phyloP scores from a whole-genome alignment of 768 basidiomycete genomes.

The Crepidotus variabilis region DNA sequence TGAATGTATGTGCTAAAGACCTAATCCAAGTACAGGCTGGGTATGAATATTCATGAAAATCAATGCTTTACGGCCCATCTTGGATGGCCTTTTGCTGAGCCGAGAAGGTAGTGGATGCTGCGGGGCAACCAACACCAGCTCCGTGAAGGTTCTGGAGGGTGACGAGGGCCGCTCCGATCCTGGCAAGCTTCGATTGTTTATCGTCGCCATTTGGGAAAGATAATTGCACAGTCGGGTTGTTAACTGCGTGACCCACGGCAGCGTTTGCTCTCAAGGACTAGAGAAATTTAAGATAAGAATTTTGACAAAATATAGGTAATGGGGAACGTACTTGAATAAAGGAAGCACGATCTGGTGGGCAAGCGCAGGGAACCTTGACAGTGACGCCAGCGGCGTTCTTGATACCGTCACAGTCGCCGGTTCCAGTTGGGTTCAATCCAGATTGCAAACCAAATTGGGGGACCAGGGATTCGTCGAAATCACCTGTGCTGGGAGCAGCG shows the following conservation, averaged over 20 bases:
- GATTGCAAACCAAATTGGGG: conserved; percentile 57
- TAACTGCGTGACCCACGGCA: conserved; percentile 56
- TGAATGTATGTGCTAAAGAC: background rate
- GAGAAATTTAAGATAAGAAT: background rate
- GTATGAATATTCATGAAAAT: background rate
- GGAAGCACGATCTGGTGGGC: conserved; percentile 51
- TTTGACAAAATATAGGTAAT: background rate
- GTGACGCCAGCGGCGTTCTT: conserved; percentile 51
- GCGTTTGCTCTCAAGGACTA: conserved; percentile 51
- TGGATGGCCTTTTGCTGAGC: conserved; percentile 37
- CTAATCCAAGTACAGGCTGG: background rate
- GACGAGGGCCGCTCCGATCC: conserved; percentile 55
- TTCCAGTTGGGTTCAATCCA: conserved; percentile 59
- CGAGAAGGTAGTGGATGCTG: conserved; percentile 57
- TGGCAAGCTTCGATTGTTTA: conserved; percentile 45
- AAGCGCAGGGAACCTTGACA: conserved; percentile 61
- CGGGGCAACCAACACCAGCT: conserved; percentile 65
- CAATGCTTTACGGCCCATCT: conserved; percentile 16
- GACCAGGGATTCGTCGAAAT: conserved; percentile 38
- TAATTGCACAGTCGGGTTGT: conserved; percentile 57
- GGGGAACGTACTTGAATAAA: conserved; percentile 45
- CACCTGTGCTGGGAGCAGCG: conserved; percentile 16
- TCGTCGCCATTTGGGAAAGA: conserved; percentile 63
- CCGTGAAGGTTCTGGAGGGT: conserved; percentile 75
- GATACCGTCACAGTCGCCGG: conserved; percentile 60